These are phyloP conservation scores for Euryodendron excelsum DNA, from an alignment of 148 eudicot genomes.

Conservation along the genomic window DNA sequence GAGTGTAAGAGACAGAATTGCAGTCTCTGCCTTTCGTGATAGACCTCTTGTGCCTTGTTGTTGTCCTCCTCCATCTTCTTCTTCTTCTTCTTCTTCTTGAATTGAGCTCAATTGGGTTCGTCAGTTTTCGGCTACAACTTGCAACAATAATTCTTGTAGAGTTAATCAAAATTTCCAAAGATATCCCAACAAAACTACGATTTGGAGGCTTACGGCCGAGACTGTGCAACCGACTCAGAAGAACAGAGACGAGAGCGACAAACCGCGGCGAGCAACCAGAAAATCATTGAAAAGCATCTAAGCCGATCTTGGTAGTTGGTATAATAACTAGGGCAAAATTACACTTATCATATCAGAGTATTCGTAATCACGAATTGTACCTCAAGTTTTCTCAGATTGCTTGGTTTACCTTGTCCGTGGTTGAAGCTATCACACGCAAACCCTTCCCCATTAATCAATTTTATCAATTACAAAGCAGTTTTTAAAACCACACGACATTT, in stretches of 20 bases:
- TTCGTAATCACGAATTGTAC: too few species aligned
- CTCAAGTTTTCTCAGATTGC: too few species aligned
- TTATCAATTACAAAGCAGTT: too few species aligned
- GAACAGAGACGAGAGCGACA: background rate
- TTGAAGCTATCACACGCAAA: too few species aligned
- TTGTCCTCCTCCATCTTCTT: slow-evolving; percentile 31
- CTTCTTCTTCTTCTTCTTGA: slow-evolving; percentile 2
- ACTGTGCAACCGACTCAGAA: background rate
- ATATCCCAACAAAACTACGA: background rate
- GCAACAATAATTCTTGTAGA: background rate
- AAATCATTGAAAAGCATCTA: too few species aligned
- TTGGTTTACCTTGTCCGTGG: too few species aligned
- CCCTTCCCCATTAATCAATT: too few species aligned
- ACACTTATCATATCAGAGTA: too few species aligned
- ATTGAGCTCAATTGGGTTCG: background rate
- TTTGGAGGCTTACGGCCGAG: background rate
- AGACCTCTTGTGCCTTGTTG: slow-evolving; percentile 26
- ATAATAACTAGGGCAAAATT: too few species aligned
- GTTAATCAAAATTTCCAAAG: background rate
- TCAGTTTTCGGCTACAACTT: background rate
- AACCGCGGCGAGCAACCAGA: too few species aligned
- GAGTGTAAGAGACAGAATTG: slow-evolving; percentile 89
- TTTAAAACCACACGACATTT: too few species aligned
- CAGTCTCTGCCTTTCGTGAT: slow-evolving; percentile 82
- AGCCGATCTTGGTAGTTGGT: too few species aligned